These are phyloP conservation scores for Ophiocordyceps camponoti-floridani DNA, from an alignment of 2,329 filamentous ascomycete genomes.

Conservation along the genomic window DNA sequence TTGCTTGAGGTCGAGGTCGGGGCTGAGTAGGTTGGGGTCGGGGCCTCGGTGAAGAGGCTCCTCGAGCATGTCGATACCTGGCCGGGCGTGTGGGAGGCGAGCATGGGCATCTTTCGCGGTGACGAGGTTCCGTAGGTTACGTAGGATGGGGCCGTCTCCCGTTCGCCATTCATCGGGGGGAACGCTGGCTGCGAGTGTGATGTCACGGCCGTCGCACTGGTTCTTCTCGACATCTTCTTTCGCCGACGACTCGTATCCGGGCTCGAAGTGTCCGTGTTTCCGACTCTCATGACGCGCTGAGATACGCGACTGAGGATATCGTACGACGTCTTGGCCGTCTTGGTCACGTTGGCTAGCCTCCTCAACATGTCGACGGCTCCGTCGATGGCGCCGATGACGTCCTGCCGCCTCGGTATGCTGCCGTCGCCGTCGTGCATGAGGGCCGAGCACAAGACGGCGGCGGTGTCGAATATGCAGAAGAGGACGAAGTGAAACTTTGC, in stretches of 20 bases:
- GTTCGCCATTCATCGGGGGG: neutral
- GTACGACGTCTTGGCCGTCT: slow-evolving; percentile 16
- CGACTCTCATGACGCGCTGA: slow-evolving; percentile 8
- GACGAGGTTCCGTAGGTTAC: slow-evolving; percentile 1
- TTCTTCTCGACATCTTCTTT: neutral
- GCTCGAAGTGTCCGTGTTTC: neutral
- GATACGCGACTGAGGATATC: slow-evolving; percentile 14
- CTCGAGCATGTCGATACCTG: neutral
- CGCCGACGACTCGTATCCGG: slow-evolving; percentile 1
- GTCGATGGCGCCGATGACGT: slow-evolving; percentile 19
- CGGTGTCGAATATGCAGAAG: slow-evolving; percentile 32
- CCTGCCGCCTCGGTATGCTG: slow-evolving; percentile 18
- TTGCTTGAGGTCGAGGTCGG: no score
- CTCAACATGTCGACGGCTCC: slow-evolving; percentile 14
- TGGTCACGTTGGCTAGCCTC: slow-evolving; percentile 12
- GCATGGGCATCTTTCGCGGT: neutral
- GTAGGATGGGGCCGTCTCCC: neutral
- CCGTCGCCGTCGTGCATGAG: slow-evolving; percentile 26
- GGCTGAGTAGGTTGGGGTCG: neutral
- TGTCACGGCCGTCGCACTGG: slow-evolving; percentile 1
- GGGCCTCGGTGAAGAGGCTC: neutral
- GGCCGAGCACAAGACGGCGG: slow-evolving; percentile 28
- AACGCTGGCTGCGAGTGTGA: neutral
- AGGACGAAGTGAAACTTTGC: slow-evolving; percentile 31
- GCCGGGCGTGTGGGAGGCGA: neutral